phyloP scores from a whole-genome alignment of 2,329 filamentous ascomycete species.

The Microcyclospora tardicrescens region DNA sequence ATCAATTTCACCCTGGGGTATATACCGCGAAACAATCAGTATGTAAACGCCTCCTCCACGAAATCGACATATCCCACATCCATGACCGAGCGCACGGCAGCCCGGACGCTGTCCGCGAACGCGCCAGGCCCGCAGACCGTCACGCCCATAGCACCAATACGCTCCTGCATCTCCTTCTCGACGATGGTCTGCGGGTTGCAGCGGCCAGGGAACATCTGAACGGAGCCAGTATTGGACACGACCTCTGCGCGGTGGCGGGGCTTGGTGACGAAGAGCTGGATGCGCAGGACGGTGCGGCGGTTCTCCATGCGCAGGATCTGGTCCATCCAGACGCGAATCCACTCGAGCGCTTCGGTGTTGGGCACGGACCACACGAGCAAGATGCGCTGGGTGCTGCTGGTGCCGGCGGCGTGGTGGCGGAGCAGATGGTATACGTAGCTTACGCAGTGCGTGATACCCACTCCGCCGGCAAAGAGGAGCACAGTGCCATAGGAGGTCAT shows the following conservation, averaged over 20 bases:
- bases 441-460: slow-evolving; percentile 69
- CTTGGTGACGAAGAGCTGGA: slow-evolving; percentile 51
- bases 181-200: slow-evolving; percentile 44
- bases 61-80: slow-evolving; percentile 46
- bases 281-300: slow-evolving; percentile 45
- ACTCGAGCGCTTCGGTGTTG: slow-evolving; percentile 51
- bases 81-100: slow-evolving; percentile 39
- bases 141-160: slow-evolving; percentile 45
- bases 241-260: slow-evolving; percentile 43
- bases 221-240: slow-evolving; percentile 41
- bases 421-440: slow-evolving; percentile 63
- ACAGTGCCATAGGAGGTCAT: slow-evolving; percentile 66
- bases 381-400: slow-evolving; percentile 57
- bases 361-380: slow-evolving; percentile 70
- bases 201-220: slow-evolving; percentile 50
- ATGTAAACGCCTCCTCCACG: slow-evolving; percentile 54
- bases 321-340: slow-evolving; percentile 56
- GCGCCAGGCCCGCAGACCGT: slow-evolving; percentile 51
- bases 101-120: slow-evolving; percentile 48
- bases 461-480: slow-evolving; percentile 66
- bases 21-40: slow-evolving; percentile 25
- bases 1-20: no score
- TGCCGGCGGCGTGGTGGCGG: slow-evolving; percentile 53
- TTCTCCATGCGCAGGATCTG: slow-evolving; percentile 47
- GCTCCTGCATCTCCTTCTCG: slow-evolving; percentile 41